Percentiles rank a stretch among this genome's conserved stretches.
phyloP scores from a whole-genome alignment of 495 filamentous ascomycete species.

The Aspergillus sclerotiicarbonarius region DNA sequence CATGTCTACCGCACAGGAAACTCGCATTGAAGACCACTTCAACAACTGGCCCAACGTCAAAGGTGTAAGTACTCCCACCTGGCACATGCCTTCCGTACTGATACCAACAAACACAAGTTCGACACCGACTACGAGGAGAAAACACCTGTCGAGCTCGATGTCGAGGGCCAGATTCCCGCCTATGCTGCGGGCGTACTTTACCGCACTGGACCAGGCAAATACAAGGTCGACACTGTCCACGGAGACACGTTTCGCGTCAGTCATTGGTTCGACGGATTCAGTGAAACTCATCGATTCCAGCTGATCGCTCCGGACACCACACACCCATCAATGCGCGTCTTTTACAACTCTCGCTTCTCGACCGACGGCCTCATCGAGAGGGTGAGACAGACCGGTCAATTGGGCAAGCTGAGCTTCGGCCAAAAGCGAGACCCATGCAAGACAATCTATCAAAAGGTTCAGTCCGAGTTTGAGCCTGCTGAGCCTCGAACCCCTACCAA shows the following conservation, averaged over 20 bases:
- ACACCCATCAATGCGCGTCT: conserved; percentile 40
- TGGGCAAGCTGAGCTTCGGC: conserved; percentile 54
- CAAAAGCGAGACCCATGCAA: conserved; percentile 67
- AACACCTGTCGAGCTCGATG: conserved; percentile 45
- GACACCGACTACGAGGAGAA: conserved; percentile 49
- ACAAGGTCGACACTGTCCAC: conserved; percentile 53
- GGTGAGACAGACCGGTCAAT: conserved; percentile 50
- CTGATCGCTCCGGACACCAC: conserved; percentile 40
- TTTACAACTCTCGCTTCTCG: conserved; percentile 71
- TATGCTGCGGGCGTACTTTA: conserved; percentile 64
- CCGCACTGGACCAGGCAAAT: conserved; percentile 67
- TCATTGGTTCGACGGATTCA: conserved; percentile 83
- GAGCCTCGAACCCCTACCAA: conserved; percentile 22
- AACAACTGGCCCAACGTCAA: conserved; percentile 37
- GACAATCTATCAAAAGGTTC: conserved; percentile 64
- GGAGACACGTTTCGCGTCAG: conserved; percentile 53
- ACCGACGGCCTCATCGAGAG: conserved; percentile 55
- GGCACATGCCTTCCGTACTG: background rate
- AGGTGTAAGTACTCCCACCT: conserved; percentile 23
- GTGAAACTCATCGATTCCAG: conserved; percentile 72
- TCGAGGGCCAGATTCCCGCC: conserved; percentile 49
- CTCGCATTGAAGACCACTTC: conserved; percentile 10
- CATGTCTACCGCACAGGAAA: conserved; percentile 1
- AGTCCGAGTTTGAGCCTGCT: conserved; percentile 45
- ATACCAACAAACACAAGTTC: conserved; percentile 36